Percentiles rank a stretch among this genome's conserved stretches.
Evolutionary conservation across 108 stramenopile genomes (phyloP).

Genomic region (Cylindrotheca closterium): DNA sequence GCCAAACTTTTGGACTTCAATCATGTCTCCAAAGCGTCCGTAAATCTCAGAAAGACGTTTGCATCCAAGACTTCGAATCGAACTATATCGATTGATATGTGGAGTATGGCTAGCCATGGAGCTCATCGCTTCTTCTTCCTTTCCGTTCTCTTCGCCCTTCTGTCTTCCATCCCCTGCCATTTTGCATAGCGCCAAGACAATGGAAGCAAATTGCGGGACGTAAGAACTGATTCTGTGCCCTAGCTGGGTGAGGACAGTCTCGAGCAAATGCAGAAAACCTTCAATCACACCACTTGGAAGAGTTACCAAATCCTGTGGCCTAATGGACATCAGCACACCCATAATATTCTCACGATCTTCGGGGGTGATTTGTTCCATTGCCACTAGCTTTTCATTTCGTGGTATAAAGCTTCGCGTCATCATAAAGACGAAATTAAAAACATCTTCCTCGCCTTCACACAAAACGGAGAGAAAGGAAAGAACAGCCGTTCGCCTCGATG

Average conservation of each 20-base stretch:
- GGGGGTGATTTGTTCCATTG: constrained; percentile 25
- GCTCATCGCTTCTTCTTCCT: neutral
- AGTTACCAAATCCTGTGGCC: constrained; percentile 21
- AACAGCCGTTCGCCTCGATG: constrained; percentile 67
- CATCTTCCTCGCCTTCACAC: constrained; percentile 52
- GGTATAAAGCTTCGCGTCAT: constrained; percentile 76
- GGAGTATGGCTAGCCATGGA: neutral
- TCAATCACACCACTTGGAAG: constrained; percentile 56
- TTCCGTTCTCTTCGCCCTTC: constrained; percentile 10
- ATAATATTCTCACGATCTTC: constrained; percentile 20
- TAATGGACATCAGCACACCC: constrained; percentile 11
- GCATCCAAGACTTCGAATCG: constrained; percentile 63
- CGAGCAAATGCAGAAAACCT: constrained; percentile 81
- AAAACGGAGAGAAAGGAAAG: constrained; percentile 75
- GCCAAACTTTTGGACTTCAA: constrained; percentile 49
- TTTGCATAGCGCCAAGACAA: constrained; percentile 56
- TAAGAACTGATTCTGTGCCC: constrained; percentile 58
- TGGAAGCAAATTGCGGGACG: constrained; percentile 48
- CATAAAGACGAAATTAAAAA: constrained; percentile 74
- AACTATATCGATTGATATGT: constrained; percentile 34
- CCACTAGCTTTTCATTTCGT: constrained; percentile 15
- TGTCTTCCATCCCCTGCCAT: constrained; percentile 27
- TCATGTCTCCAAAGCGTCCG: constrained; percentile 48
- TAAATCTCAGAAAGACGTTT: constrained; percentile 65
- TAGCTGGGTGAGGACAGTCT: constrained; percentile 71